Evolutionary conservation across 257 asterid genomes (phyloP).

Genomic region (Solanum verrucosum): DNA sequence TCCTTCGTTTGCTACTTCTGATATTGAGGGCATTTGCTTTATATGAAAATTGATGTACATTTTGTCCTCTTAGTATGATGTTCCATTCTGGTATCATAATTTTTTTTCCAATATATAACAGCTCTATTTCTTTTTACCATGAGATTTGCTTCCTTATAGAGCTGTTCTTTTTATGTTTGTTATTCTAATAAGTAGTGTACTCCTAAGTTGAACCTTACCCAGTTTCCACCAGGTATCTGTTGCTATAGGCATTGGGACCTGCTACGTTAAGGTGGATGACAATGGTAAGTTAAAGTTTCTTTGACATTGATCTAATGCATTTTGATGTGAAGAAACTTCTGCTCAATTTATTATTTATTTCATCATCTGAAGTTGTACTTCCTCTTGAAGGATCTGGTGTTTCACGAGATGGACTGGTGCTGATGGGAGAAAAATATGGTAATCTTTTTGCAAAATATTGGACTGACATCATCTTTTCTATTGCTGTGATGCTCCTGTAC

Average conservation of each 20-base stretch:
- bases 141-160: not conserved
- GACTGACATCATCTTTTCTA: not conserved
- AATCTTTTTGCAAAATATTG: slow-evolving; percentile 3
- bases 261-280: slow-evolving; percentile 27
- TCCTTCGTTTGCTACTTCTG: not conserved
- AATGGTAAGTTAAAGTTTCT: not conserved
- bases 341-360: not conserved
- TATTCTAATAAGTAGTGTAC: not conserved
- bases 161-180: not conserved
- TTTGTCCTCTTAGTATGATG: not conserved
- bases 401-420: slow-evolving; percentile 68
- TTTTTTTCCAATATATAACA: not conserved
- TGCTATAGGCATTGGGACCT: slow-evolving; percentile 28
- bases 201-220: not conserved
- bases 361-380: not conserved
- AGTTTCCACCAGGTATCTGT: slow-evolving; percentile 41
- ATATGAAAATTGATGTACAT: not conserved
- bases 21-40: not conserved
- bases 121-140: not conserved
- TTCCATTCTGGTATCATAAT: not conserved
- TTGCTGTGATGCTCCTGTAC: not conserved
- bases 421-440: slow-evolving; percentile 82
- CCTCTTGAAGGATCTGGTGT: slow-evolving; percentile 63
- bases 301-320: not conserved
- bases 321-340: not conserved